A percentile compares a stretch with the other conserved stretches of the same genome.
These are phyloP conservation scores for Physcomitrellopsis africana DNA, from an alignment of 225 moss, liverwort and hornwort species.

Conservation along the genomic window DNA sequence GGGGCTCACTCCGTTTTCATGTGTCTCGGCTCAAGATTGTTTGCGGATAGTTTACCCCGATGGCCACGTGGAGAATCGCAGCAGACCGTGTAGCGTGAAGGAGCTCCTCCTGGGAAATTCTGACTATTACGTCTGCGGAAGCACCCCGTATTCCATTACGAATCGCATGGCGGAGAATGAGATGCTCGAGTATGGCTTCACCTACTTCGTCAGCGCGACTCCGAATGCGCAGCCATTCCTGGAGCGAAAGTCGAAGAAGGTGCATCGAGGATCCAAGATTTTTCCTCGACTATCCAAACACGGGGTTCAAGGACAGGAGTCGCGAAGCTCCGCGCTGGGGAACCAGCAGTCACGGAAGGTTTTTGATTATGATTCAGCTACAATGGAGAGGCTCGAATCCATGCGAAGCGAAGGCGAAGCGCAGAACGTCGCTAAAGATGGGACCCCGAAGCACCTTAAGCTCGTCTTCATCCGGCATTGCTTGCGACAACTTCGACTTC, in stretches of 20 bases:
- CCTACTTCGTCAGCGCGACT: conserved; percentile 41
- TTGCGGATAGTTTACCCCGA: conserved; percentile 54
- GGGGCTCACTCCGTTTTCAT: conserved; percentile 52
- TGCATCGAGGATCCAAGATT: conserved; percentile 2
- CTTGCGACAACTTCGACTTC: conserved; percentile 47
- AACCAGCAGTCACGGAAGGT: conserved; percentile 35
- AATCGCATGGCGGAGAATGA: conserved; percentile 44
- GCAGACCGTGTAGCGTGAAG: conserved; percentile 29
- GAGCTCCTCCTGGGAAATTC: conserved; percentile 50
- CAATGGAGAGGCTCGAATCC: conserved; percentile 47
- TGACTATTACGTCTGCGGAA: conserved; percentile 45
- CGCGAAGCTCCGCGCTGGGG: conserved; percentile 30
- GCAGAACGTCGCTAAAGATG: conserved; percentile 1
- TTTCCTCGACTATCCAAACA: conserved; percentile 34
- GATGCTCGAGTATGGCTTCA: conserved; percentile 36
- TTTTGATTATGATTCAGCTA: conserved; percentile 45
- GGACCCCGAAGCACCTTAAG: conserved; percentile 40
- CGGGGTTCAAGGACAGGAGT: conserved; percentile 30
- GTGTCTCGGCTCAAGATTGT: conserved; percentile 38
- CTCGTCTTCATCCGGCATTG: conserved; percentile 49
- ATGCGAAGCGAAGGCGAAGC: conserved; percentile 2
- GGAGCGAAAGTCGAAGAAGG: conserved; percentile 25
- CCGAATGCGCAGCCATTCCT: conserved; percentile 37
- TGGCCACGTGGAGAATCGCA: conserved; percentile 43
- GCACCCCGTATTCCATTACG: conserved; percentile 24